phyloP scores from a whole-genome alignment of 2,329 filamentous ascomycete species.

The Cercospora sp. region DNA sequence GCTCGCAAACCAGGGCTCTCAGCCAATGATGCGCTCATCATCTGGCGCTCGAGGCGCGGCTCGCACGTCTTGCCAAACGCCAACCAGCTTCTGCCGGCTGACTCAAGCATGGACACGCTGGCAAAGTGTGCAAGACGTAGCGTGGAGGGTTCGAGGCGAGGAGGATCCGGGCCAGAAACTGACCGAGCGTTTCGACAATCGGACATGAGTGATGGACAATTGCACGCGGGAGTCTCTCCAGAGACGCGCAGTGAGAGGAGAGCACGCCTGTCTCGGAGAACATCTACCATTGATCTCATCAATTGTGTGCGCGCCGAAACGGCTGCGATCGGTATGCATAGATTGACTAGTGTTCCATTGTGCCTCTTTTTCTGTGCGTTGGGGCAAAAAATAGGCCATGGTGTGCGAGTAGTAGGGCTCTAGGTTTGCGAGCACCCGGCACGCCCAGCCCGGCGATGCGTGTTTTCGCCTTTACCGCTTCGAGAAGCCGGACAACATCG shows the following conservation, averaged over 20 bases:
- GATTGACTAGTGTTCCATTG: background rate
- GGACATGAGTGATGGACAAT: background rate
- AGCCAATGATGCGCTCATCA: slow-evolving; percentile 6
- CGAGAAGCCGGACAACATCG: slow-evolving; percentile 1
- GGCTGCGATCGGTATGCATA: background rate
- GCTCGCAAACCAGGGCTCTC: slow-evolving; percentile 21
- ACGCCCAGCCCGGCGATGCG: slow-evolving; percentile 12
- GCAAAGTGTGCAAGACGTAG: slow-evolving; percentile 13
- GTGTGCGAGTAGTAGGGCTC: slow-evolving; percentile 9
- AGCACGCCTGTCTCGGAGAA: background rate
- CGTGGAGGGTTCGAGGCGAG: slow-evolving; percentile 7
- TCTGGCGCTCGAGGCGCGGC: slow-evolving; percentile 24
- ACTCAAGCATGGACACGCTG: slow-evolving; percentile 15
- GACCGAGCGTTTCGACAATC: slow-evolving; percentile 19
- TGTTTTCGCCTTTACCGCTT: slow-evolving; percentile 11
- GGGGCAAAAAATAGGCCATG: slow-evolving; percentile 11
- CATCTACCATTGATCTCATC: background rate
- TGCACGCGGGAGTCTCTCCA: background rate
- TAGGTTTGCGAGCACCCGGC: slow-evolving; percentile 3
- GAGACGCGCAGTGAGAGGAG: background rate
- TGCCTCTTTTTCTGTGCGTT: background rate
- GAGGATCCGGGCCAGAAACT: slow-evolving; percentile 14
- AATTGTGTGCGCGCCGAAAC: background rate
- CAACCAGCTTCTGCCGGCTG: slow-evolving; percentile 18
- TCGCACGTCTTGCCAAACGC: slow-evolving; percentile 21